Evolutionary conservation across 345 rosid genomes (phyloP).

Genomic region (Rubroshorea leprosula): DNA sequence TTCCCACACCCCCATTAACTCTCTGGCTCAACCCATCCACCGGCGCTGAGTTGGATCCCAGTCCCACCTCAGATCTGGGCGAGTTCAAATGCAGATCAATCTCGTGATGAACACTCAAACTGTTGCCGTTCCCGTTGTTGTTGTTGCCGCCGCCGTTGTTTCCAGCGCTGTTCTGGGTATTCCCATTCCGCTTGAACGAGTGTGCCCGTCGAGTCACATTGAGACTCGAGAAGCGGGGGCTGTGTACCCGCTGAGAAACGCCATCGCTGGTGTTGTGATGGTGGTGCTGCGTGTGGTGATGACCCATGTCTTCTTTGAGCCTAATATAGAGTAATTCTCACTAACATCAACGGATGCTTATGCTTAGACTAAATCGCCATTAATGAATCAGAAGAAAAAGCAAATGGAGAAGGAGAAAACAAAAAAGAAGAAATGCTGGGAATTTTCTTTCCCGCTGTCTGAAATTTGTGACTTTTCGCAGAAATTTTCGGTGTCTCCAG

Average conservation of each 20-base stretch:
- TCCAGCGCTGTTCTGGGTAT: constrained; percentile 3
- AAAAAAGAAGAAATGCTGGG: background rate
- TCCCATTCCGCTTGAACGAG: constrained; percentile 71
- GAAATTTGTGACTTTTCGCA: too few relatives aligned
- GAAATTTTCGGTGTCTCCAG: too few relatives aligned
- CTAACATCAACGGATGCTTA: background rate
- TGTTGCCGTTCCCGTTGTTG: constrained; percentile 3
- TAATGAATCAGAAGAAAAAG: background rate
- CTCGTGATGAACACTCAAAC: constrained; percentile 47
- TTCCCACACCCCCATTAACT: constrained; percentile 49
- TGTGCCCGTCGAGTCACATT: constrained; percentile 89
- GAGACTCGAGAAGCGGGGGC: constrained; percentile 83
- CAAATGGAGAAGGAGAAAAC: background rate
- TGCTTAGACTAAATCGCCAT: background rate
- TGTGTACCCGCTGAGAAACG: constrained; percentile 64
- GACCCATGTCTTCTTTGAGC: constrained; percentile 35
- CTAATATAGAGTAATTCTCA: background rate
- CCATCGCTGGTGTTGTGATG: constrained; percentile 53
- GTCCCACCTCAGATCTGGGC: constrained; percentile 72
- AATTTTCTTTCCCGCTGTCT: background rate
- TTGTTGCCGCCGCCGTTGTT: constrained; percentile 10
- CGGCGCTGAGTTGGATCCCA: constrained; percentile 16
- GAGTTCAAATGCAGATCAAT: constrained; percentile 67
- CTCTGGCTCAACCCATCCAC: constrained; percentile 37
- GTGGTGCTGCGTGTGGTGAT: constrained; percentile 36